Conservation (phyloP, 1,284 basidiomycete species). For the Trichosporon sp. region DNA sequence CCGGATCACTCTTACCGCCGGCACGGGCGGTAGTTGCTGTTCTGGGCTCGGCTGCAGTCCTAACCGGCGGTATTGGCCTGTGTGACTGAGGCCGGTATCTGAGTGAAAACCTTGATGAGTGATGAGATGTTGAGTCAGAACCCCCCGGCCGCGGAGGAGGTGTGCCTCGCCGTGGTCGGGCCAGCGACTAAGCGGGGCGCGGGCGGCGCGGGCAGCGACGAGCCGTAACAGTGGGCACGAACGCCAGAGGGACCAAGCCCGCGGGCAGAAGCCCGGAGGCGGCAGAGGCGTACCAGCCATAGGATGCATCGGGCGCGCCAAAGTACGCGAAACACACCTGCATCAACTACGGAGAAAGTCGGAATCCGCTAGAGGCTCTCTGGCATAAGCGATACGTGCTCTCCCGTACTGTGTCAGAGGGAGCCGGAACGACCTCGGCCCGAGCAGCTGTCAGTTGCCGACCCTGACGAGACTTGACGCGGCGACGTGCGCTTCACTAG, state of each 20-base stretch:
- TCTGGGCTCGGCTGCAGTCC: background rate
- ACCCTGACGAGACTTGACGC: background rate
- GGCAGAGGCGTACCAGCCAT: background rate
- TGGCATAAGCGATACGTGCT: slow-evolving; percentile 5
- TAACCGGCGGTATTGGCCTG: background rate
- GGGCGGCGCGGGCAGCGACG: background rate
- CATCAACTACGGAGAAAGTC: background rate
- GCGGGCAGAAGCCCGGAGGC: background rate
- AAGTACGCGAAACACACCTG: background rate
- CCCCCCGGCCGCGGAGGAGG: no score
- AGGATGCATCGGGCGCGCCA: background rate
- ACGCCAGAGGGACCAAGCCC: no score
- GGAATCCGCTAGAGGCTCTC: background rate
- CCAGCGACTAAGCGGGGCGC: background rate
- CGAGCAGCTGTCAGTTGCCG: background rate
- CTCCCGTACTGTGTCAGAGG: background rate
- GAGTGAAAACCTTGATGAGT: background rate
- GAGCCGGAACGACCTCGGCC: slow-evolving; percentile 8
- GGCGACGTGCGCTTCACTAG: background rate
- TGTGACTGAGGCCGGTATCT: background rate
- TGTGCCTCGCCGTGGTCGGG: background rate
- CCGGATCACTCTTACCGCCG: slow-evolving; percentile 18
- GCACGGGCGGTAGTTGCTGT: background rate
- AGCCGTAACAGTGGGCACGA: background rate
- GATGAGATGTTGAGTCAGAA: no score